Conservation (phyloP, 2,329 filamentous ascomycete genomes). For the Fusarium siculi region DNA sequence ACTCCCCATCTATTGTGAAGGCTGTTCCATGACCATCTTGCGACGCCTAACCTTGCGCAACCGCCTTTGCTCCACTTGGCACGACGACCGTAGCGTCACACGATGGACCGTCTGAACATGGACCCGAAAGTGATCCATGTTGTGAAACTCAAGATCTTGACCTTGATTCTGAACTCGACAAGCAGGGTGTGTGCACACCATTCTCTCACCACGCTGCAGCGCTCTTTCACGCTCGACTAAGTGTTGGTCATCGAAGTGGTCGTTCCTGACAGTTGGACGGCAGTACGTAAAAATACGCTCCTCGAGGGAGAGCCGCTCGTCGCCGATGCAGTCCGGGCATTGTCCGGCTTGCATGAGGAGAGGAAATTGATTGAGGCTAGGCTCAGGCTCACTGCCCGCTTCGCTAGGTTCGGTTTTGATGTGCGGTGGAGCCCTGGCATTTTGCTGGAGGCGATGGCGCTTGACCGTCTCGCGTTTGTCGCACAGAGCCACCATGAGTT, state of each 20-base stretch:
- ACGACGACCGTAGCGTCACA: background rate
- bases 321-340: background rate
- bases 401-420: background rate
- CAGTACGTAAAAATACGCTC: constrained; percentile 8
- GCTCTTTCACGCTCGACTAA: fast-evolving
- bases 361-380: background rate
- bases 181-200: background rate
- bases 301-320: background rate
- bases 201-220: background rate
- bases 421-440: background rate
- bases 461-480: background rate
- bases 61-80: background rate
- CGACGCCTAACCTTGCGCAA: background rate
- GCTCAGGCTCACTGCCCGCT: constrained; percentile 5
- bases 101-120: background rate
- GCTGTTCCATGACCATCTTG: background rate
- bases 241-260: background rate
- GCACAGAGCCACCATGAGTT: background rate
- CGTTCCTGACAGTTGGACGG: background rate
- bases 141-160: background rate
- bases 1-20: no score
- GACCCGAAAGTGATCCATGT: background rate
- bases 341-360: background rate
- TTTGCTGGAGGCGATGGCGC: background rate
- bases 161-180: fast-evolving